These are phyloP conservation scores for Populus alba DNA, from an alignment of 345 rosid species.

Conservation along the genomic window DNA sequence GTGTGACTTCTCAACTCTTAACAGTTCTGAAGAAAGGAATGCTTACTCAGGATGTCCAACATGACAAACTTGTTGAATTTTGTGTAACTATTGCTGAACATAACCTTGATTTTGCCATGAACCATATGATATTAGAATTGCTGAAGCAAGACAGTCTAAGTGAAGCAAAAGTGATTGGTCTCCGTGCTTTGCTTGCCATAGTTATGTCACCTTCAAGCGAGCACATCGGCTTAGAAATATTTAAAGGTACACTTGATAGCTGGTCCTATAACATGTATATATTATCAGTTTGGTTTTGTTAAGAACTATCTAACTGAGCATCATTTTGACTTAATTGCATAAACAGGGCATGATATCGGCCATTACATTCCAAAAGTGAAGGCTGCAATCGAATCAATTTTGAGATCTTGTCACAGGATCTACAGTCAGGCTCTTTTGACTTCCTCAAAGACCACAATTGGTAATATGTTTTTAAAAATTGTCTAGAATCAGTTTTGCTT, in stretches of 20 bases:
- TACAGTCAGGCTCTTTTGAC: conserved; percentile 92
- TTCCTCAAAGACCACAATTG: conserved; percentile 81
- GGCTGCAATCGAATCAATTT: conserved; percentile 90
- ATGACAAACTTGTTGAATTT: conserved; percentile 95
- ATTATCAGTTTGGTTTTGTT: conserved; percentile 12
- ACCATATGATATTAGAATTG: conserved; percentile 93
- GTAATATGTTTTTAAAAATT: conserved; percentile 35
- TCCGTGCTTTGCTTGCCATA: conserved; percentile 90
- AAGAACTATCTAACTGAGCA: neutral
- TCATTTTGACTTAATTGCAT: conserved; percentile 25
- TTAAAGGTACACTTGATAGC: conserved; percentile 54
- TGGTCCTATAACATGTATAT: conserved; percentile 16
- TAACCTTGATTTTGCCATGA: conserved; percentile 99
- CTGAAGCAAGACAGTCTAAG: conserved; percentile 91
- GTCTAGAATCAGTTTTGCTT: conserved; percentile 10
- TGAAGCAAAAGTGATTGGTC: conserved; percentile 97
- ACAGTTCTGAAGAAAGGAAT: conserved; percentile 82
- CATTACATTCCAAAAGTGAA: conserved; percentile 97
- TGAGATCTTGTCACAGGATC: conserved; percentile 82
- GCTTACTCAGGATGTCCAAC: conserved; percentile 96
- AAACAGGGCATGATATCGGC: conserved; percentile 73
- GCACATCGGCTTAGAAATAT: conserved; percentile 84
- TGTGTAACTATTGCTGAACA: conserved; percentile 96
- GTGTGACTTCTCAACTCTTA: conserved; percentile 95
- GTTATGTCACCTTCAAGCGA: conserved; percentile 89